A percentile compares a stretch with the other conserved stretches of the same genome.
These are phyloP conservation scores for Poa pratensis DNA, from an alignment of 176 grass and related monocot genomes.

Conservation along the genomic window DNA sequence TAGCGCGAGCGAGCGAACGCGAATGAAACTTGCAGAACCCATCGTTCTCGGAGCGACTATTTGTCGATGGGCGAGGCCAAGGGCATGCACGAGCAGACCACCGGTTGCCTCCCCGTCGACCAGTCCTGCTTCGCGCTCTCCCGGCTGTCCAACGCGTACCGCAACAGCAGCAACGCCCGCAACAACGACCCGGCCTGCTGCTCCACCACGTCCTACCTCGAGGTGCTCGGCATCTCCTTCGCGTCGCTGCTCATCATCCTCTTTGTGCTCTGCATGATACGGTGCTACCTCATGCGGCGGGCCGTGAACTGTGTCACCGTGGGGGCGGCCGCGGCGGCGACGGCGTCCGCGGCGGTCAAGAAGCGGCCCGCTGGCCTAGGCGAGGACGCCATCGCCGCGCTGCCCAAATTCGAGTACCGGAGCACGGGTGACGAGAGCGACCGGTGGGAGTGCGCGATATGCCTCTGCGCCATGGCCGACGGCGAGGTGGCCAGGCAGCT, in stretches of 20 bases:
- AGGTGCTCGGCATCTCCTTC: slow-evolving; percentile 59
- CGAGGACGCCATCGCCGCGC: slow-evolving; percentile 38
- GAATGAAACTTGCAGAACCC: slow-evolving; percentile 1
- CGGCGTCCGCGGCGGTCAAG: not conserved
- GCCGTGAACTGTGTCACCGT: slow-evolving; percentile 8
- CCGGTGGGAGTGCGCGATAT: slow-evolving; percentile 53
- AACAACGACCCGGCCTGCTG: slow-evolving; percentile 17
- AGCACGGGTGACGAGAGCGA: slow-evolving; percentile 12
- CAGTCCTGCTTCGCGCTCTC: slow-evolving; percentile 43
- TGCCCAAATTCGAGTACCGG: slow-evolving; percentile 53
- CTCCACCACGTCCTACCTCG: slow-evolving; percentile 34
- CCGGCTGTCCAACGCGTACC: slow-evolving; percentile 7
- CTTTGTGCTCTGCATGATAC: slow-evolving; percentile 38
- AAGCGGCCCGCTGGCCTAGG: slow-evolving; percentile 13
- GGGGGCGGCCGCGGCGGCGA: not conserved
- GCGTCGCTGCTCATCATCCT: slow-evolving; percentile 45
- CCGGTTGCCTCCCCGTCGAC: slow-evolving; percentile 44
- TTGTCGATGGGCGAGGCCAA: slow-evolving; percentile 16
- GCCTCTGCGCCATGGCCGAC: slow-evolving; percentile 52
- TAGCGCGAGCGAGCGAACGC: not conserved
- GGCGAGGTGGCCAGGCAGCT: slow-evolving; percentile 58
- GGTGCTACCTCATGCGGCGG: slow-evolving; percentile 45
- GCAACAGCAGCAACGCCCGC: not conserved
- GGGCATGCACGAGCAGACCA: slow-evolving; percentile 29
- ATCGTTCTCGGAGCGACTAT: not conserved